Evolutionary conservation across 164 flowering plant genomes (phyloP).

Genomic region (Cinnamomum micranthum): DNA sequence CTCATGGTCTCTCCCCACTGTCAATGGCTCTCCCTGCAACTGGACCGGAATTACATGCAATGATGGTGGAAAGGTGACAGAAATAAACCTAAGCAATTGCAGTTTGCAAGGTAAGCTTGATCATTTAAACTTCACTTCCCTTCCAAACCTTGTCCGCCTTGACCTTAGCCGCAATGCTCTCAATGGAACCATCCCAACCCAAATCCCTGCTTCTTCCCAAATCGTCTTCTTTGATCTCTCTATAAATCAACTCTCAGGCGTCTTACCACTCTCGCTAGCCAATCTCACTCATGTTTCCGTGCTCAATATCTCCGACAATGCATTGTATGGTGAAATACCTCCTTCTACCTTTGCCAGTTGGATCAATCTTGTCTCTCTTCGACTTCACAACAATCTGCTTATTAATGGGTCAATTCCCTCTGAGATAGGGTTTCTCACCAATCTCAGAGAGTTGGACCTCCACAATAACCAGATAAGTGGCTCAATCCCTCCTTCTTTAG

Average conservation of each 20-base stretch:
- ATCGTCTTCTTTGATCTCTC: slow-evolving; percentile 17
- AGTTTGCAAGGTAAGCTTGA: neutral
- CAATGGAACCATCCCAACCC: slow-evolving; percentile 20
- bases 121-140: neutral
- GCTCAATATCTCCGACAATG: slow-evolving; percentile 18
- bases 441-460: too few relatives aligned
- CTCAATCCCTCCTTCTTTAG: too few relatives aligned
- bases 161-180: slow-evolving; percentile 7
- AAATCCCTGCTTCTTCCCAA: slow-evolving; percentile 10
- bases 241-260: slow-evolving; percentile 14
- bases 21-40: neutral
- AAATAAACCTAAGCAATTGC: neutral
- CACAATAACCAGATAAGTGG: too few relatives aligned
- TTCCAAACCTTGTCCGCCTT: neutral
- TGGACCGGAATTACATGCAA: neutral
- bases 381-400: too few relatives aligned
- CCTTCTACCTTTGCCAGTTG: too few relatives aligned
- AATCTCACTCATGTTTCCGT: slow-evolving; percentile 21
- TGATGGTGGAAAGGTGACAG: neutral
- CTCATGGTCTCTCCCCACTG: slow-evolving; percentile 25
- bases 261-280: slow-evolving; percentile 24
- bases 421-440: too few relatives aligned
- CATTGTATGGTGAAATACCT: slow-evolving; percentile 15
- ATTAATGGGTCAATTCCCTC: too few relatives aligned
- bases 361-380: too few relatives aligned